Base-by-base conservation (phyloP, 1,284 basidiomycete genomes). In the Pseudozyma hubeiensis region DNA sequence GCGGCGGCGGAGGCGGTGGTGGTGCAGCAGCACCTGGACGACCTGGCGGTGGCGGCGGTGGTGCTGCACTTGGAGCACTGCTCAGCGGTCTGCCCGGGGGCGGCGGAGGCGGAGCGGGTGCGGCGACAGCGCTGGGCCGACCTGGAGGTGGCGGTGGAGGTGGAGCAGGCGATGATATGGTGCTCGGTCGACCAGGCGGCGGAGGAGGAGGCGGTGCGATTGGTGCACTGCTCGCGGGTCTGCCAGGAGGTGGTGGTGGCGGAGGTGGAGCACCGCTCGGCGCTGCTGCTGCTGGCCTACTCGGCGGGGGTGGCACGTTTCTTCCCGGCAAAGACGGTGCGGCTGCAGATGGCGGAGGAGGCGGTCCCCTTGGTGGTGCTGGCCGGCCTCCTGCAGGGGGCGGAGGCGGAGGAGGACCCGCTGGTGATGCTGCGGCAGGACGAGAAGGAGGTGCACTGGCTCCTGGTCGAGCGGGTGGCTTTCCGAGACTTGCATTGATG, bases 231-330 rank as follows among this genome's bases (percentile, higher is more conserved):
- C 53, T 56, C 10, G 52, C 19, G 1, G 62, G 54, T 30, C 50
- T 46, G 19, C 58, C 49, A 30, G 71, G 46, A 40, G 72, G 63
- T n/a, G 66, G 64, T 24, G 64, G 64, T 9, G 64, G 72, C 5
- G 71, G 65, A 17, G 66, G 66, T 14, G 62, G 51, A 14, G 55
- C 35, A 29, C 64, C 55, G 9, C 53, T 54, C 6, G 54, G 37
- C 7, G 51, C 63, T 45, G 68, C 54, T 41, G 44, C 50, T 56
- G 63, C 64, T 29, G 71, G 71, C 30, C 71, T 57, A 34, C 58
- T 58, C 0, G 72, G 72, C 10, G 72, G 72, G 43, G 72, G 72
- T 7, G 72, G 72, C 7, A 75, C 59, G 41, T 66, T 66, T 58
- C 72, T 54, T 0, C 58, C 59, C 17, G 72, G 66, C 44, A 75